Evolutionary conservation across 2,329 filamentous ascomycete genomes (phyloP), one percentile per base, ranked within the genome.

Genomic region (Colletotrichum shisoi): DNA sequence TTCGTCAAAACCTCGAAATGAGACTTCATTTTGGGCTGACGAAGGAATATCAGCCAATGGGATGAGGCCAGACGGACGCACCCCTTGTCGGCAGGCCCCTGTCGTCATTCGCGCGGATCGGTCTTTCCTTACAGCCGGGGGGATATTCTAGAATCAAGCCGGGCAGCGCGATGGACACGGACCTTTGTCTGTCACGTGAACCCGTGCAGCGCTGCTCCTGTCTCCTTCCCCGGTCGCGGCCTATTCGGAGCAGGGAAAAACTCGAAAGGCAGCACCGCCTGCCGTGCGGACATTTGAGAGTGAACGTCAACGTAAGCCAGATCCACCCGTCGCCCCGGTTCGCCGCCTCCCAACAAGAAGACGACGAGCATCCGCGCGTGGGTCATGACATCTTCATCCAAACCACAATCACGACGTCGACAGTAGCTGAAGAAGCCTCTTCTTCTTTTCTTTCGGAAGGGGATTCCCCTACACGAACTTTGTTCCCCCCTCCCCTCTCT

Each of bases 181-280:
- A 31, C 27, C 27, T 31, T 31, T 31, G 7, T 1, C 44, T 46
- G 40, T 67, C 64, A 67, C 64, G 64, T 67, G 63, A 21, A 12
- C 12, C 24, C 17, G 40, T 15, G 19, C 19, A 19, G 39, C 31
- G 21, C 19, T 24, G 27, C 37, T 15, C 39, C 12, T 37, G 21
- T 13, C 24, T 9, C 9, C 49, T 21, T 15, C 59, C 57, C 65
- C 54, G 51, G 65, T 65, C 62, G 54, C 54, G 65, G 61, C 56
- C 48, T 37, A 9, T 45, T 64, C 67, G 67, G 49, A 52, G 58
- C 54, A 60, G 57, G 68, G 56, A 68, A 69, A 69, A 69, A 60
- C 58, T 68, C 68, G 68, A 60, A 64, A 68, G 59, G 60, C 60
- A 61, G 57, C 59, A 57, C 63, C 51, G 24, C 21, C 44, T 60